phyloP scores from a whole-genome alignment of 371 early-diverging fungal genomes.

The Haplosporangium sp. region DNA sequence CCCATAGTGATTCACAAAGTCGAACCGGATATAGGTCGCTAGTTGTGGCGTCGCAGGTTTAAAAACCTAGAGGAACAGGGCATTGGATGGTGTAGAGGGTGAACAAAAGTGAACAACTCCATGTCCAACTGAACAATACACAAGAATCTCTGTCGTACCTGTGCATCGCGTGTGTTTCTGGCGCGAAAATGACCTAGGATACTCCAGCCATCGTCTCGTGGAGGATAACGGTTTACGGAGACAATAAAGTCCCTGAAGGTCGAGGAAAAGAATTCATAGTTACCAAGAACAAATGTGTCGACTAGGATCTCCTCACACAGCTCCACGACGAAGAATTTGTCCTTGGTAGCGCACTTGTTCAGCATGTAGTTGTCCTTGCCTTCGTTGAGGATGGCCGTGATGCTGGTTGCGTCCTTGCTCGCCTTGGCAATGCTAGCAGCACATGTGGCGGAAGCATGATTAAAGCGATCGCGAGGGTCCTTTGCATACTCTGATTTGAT shows the following conservation, averaged over 20 bases:
- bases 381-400: constrained; percentile 86
- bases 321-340: constrained; percentile 90
- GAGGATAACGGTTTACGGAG: constrained; percentile 87
- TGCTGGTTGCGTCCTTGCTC: constrained; percentile 86
- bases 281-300: constrained; percentile 90
- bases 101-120: too few relatives aligned
- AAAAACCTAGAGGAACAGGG: constrained; percentile 69
- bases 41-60: constrained; percentile 74
- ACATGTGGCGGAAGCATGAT: constrained; percentile 95
- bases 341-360: constrained; percentile 80
- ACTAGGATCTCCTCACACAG: constrained; percentile 94
- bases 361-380: constrained; percentile 95
- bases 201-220: constrained; percentile 81
- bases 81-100: background rate
- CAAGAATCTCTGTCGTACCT: constrained; percentile 58
- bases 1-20: constrained; percentile 92
- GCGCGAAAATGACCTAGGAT: constrained; percentile 86
- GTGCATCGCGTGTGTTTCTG: constrained; percentile 84
- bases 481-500: constrained; percentile 54
- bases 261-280: constrained; percentile 96
- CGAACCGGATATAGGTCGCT: constrained; percentile 89
- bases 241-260: constrained; percentile 91
- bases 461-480: constrained; percentile 84
- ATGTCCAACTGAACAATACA: too few relatives aligned
- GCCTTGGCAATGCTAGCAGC: constrained; percentile 88